phyloP scores from a whole-genome alignment of 352 stramenopile species.

The Pythium guiyangense region DNA sequence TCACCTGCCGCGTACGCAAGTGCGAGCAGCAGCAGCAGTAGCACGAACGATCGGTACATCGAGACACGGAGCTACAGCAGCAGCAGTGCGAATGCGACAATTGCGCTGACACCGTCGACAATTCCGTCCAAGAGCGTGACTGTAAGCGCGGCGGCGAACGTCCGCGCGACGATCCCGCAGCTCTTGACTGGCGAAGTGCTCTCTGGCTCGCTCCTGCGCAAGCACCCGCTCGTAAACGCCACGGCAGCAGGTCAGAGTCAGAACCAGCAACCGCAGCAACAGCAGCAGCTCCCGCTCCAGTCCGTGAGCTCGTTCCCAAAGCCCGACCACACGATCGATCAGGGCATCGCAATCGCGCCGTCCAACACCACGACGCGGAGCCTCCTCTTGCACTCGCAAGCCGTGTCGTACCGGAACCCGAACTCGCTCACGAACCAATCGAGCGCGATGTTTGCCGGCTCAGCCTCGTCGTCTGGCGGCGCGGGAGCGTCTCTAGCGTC shows the following conservation, averaged over 20 bases:
- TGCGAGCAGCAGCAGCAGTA: background rate
- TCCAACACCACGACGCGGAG: constrained; percentile 45
- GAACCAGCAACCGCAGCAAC: constrained; percentile 9
- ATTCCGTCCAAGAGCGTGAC: constrained; percentile 30
- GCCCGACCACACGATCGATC: constrained; percentile 32
- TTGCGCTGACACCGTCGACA: constrained; percentile 39
- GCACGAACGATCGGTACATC: constrained; percentile 19
- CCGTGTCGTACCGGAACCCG: constrained; percentile 10
- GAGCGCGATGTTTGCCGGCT: constrained; percentile 10
- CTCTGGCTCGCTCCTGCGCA: constrained; percentile 39
- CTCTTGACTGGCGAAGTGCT: constrained; percentile 34
- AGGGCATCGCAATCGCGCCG: constrained; percentile 37
- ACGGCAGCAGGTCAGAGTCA: background rate
- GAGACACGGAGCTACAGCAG: constrained; percentile 12
- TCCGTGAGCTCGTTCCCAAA: constrained; percentile 28
- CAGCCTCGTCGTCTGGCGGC: background rate
- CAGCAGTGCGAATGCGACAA: constrained; percentile 6
- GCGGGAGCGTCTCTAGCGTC: constrained; percentile 17
- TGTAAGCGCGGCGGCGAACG: background rate
- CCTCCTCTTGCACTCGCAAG: constrained; percentile 21
- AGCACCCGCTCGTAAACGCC: constrained; percentile 19
- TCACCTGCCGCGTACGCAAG: constrained; percentile 1
- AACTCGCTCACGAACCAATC: constrained; percentile 24
- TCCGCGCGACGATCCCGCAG: constrained; percentile 13
- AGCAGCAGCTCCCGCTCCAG: constrained; percentile 13